A percentile compares a stretch with the other conserved stretches of the same genome.
Evolutionary conservation across 2,329 filamentous ascomycete species (phyloP).

Genomic region (Trichoderma lentiforme): DNA sequence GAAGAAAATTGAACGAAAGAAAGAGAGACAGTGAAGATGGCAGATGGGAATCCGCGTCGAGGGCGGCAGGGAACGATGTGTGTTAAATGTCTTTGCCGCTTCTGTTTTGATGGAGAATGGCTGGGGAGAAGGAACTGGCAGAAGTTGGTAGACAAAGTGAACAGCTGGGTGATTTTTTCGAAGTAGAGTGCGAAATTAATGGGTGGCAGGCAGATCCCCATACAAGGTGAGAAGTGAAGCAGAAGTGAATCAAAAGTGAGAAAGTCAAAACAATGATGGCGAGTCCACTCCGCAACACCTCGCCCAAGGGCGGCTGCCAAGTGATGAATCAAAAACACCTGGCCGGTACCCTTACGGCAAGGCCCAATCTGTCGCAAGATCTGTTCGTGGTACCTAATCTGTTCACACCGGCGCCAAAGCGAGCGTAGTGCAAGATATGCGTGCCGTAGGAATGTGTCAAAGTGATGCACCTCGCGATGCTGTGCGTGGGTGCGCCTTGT

Average conservation of each 20-base stretch:
- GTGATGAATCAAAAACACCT: conserved; percentile 3
- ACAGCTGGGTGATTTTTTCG: not conserved
- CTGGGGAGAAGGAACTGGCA: not conserved
- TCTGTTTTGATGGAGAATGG: not conserved
- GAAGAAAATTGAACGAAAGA: not conserved
- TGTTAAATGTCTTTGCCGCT: not conserved
- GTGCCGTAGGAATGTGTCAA: conserved; percentile 4
- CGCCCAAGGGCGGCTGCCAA: conserved; percentile 4
- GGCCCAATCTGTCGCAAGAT: not conserved
- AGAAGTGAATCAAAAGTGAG: conserved; percentile 22
- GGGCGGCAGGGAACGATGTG: not conserved
- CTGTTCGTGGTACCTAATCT: conserved; percentile 13
- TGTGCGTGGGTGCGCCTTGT: conserved; percentile 4
- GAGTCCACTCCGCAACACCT: conserved; percentile 8
- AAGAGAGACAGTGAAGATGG: not conserved
- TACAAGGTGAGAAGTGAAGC: conserved; percentile 19
- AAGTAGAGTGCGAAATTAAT: conserved; percentile 3
- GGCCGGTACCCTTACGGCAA: not conserved
- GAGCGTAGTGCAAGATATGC: conserved; percentile 19
- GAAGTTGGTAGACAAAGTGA: not conserved
- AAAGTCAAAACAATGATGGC: not conserved
- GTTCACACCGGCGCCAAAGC: conserved; percentile 1
- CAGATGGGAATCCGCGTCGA: not conserved
- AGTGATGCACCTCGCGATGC: conserved; percentile 13
- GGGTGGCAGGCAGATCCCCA: conserved; percentile 12